Conservation (phyloP, 257 asterid genomes). For the Avicennia marina region DNA sequence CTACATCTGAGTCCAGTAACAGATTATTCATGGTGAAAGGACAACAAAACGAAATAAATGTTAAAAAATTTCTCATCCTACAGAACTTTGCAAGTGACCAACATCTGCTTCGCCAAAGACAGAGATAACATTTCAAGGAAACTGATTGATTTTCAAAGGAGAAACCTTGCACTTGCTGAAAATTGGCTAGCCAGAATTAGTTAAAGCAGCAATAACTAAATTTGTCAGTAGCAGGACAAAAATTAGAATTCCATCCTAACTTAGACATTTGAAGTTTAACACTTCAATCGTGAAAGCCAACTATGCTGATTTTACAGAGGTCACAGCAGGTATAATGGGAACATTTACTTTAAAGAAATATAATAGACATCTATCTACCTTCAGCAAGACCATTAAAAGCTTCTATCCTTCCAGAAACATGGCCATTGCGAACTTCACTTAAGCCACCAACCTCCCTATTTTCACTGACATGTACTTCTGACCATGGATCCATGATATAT, state of each 20-base stretch:
- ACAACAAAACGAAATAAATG: too few relatives aligned
- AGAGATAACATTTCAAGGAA: too few relatives aligned
- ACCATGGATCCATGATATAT: slow-evolving; percentile 54
- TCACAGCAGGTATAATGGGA: neutral
- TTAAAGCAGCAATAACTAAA: too few relatives aligned
- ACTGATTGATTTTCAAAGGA: too few relatives aligned
- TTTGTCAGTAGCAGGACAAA: slow-evolving; percentile 1
- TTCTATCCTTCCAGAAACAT: slow-evolving; percentile 50
- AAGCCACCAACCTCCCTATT: slow-evolving; percentile 36
- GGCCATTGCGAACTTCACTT: slow-evolving; percentile 38
- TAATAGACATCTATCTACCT: slow-evolving; percentile 31
- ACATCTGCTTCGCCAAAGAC: too few relatives aligned
- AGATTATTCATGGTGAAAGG: too few relatives aligned
- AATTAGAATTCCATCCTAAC: neutral
- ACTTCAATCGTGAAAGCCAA: slow-evolving; percentile 4
- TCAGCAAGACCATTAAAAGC: slow-evolving; percentile 41
- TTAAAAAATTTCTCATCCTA: too few relatives aligned
- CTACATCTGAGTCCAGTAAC: too few relatives aligned
- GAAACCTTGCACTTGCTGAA: too few relatives aligned
- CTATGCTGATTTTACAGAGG: slow-evolving; percentile 7
- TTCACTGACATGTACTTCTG: slow-evolving; percentile 37
- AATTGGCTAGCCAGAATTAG: too few relatives aligned
- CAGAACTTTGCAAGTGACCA: too few relatives aligned
- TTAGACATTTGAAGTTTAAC: slow-evolving; percentile 4
- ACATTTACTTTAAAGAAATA: slow-evolving; percentile 6